Evolutionary conservation across 2,329 filamentous ascomycete genomes (phyloP).

Genomic region (Sporothrix schenckii): DNA sequence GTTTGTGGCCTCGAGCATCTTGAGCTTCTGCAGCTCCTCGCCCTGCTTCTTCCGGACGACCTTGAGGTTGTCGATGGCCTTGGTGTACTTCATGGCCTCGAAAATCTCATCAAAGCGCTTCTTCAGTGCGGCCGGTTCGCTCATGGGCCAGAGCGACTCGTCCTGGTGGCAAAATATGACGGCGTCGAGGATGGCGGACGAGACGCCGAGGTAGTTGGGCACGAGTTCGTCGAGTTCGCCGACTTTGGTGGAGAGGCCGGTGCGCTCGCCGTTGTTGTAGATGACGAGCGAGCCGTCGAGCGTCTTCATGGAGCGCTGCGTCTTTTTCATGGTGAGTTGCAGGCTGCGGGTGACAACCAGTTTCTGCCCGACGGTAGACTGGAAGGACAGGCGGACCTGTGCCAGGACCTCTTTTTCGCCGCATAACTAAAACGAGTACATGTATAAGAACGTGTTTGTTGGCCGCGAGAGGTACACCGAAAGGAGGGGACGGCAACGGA

Average conservation of each 20-base stretch:
- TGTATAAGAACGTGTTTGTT: background rate
- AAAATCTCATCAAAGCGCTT: conserved; percentile 98
- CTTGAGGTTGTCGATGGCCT: conserved; percentile 95
- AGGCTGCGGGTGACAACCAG: conserved; percentile 84
- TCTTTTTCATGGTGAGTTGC: conserved; percentile 85
- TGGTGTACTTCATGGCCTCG: conserved; percentile 94
- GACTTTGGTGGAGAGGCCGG: conserved; percentile 75
- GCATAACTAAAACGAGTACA: conserved; percentile 57
- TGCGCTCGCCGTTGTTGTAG: conserved; percentile 76
- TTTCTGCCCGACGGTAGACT: conserved; percentile 72
- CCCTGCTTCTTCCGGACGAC: conserved; percentile 79
- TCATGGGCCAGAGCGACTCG: conserved; percentile 95
- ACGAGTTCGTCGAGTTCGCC: conserved; percentile 82
- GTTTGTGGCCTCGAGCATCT: conserved; percentile 63
- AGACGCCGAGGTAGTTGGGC: conserved; percentile 84
- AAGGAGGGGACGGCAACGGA: conserved; percentile 41
- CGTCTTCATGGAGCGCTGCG: conserved; percentile 74
- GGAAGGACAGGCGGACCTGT: conserved; percentile 88
- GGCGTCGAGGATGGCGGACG: conserved; percentile 83
- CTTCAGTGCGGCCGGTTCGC: conserved; percentile 81
- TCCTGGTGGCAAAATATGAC: conserved; percentile 99
- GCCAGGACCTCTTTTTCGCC: conserved; percentile 88
- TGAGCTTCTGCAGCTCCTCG: conserved; percentile 71
- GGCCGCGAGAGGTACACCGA: background rate
- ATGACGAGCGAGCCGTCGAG: conserved; percentile 79